Percentiles rank a stretch among this genome's conserved stretches.
phyloP scores from a whole-genome alignment of 768 basidiomycete species.

The Mycena kentingensis region DNA sequence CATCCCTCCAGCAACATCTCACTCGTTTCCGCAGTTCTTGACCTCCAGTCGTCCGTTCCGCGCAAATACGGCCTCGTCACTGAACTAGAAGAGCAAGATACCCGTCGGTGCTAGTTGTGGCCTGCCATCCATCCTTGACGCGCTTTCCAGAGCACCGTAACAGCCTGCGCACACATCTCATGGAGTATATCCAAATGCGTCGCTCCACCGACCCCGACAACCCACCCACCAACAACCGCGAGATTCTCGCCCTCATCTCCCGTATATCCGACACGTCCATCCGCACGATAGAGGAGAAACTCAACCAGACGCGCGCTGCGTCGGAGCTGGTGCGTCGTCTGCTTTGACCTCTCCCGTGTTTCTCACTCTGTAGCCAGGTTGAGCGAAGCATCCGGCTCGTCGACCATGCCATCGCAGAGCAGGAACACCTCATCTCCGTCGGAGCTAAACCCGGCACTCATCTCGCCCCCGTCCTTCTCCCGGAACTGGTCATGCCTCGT shows the following conservation, averaged over 20 bases:
- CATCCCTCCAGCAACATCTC: background rate
- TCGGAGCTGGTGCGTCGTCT: slow-evolving; percentile 61
- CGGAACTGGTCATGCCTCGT: slow-evolving; percentile 61
- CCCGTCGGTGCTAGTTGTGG: background rate
- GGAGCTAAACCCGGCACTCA: slow-evolving; percentile 36
- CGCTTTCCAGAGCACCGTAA: slow-evolving; percentile 5
- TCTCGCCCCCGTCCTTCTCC: slow-evolving; percentile 53
- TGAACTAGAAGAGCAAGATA: slow-evolving; percentile 68
- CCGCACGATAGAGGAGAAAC: slow-evolving; percentile 73
- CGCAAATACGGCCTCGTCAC: slow-evolving; percentile 69
- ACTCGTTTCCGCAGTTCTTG: slow-evolving; percentile 53
- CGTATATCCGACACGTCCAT: slow-evolving; percentile 60
- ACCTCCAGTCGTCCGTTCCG: slow-evolving; percentile 73
- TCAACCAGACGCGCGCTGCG: slow-evolving; percentile 70
- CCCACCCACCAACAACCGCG: slow-evolving; percentile 42
- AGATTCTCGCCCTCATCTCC: slow-evolving; percentile 59
- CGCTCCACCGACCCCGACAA: no score
- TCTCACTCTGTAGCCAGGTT: slow-evolving; percentile 47
- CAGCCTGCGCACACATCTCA: slow-evolving; percentile 2
- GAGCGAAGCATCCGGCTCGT: slow-evolving; percentile 78
- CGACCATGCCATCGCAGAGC: slow-evolving; percentile 71
- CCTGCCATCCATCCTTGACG: background rate
- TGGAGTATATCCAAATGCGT: slow-evolving; percentile 15
- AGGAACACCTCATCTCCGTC: slow-evolving; percentile 56
- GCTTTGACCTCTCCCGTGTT: slow-evolving; percentile 4